A percentile compares a stretch with the other conserved stretches of the same genome.
Evolutionary conservation across 2,329 filamentous ascomycete species (phyloP).

Genomic region (Calonectria honghensis): DNA sequence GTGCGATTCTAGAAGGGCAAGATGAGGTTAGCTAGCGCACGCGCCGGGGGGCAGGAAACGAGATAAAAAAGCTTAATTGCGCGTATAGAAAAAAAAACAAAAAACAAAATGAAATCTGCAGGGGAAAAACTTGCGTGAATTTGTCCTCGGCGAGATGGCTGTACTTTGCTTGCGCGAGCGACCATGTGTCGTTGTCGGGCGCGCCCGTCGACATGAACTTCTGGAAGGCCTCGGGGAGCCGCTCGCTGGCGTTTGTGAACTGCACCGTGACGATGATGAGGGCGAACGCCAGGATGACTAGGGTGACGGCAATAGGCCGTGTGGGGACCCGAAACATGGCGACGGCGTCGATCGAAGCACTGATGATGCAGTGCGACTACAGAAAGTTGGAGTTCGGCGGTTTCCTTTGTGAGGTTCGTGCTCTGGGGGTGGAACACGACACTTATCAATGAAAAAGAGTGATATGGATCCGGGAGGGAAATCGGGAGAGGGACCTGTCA

Average conservation of each 20-base stretch:
- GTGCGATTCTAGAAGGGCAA: slow-evolving; percentile 56
- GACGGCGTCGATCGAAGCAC: neutral
- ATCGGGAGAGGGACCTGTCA: neutral
- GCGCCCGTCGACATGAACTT: slow-evolving; percentile 41
- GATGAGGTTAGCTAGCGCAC: neutral
- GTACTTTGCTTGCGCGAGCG: slow-evolving; percentile 51
- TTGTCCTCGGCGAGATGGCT: slow-evolving; percentile 54
- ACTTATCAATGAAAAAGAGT: neutral
- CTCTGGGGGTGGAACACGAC: neutral
- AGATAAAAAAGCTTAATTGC: neutral
- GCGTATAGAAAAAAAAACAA: neutral
- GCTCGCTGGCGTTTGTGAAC: slow-evolving; percentile 45
- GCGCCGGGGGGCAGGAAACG: neutral
- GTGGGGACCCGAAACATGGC: slow-evolving; percentile 11
- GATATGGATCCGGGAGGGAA: neutral
- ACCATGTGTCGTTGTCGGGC: slow-evolving; percentile 44
- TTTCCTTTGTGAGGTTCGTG: neutral
- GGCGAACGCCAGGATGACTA: slow-evolving; percentile 31
- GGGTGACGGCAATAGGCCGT: slow-evolving; percentile 1
- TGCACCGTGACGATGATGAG: slow-evolving; percentile 46
- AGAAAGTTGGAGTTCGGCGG: neutral
- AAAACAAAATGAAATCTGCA: neutral
- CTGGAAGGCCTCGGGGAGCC: slow-evolving; percentile 44
- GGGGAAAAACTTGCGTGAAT: slow-evolving; percentile 54
- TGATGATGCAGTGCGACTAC: no score